Evolutionary conservation across 352 stramenopile species (phyloP).

Genomic region (Phytopythium mirpurense): DNA sequence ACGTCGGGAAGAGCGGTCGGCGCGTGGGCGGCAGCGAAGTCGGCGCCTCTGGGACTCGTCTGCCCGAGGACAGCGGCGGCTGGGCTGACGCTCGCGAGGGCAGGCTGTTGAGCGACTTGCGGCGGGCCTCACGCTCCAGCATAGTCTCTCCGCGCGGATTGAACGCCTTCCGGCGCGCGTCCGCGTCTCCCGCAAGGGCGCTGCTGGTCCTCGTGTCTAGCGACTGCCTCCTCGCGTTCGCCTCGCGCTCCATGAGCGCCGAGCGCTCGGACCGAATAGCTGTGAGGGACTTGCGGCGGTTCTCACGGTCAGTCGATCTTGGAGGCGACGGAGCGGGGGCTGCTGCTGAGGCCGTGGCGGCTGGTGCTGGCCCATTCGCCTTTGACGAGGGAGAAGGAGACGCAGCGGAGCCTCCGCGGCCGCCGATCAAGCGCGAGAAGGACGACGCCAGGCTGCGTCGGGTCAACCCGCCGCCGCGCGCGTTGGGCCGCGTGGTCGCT

Average conservation of each 20-base stretch:
- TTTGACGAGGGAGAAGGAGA: constrained; percentile 4
- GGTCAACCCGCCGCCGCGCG: constrained; percentile 1
- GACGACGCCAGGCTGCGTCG: constrained; percentile 5
- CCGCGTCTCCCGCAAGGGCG: neutral
- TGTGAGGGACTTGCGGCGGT: constrained; percentile 5
- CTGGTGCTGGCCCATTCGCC: constrained; percentile 3
- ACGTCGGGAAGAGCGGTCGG: constrained; percentile 3
- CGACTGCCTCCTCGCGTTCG: constrained; percentile 1
- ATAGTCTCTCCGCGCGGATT: constrained; percentile 16
- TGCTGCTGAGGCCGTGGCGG: neutral
- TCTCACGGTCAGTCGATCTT: neutral
- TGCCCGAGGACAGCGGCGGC: constrained; percentile 14
- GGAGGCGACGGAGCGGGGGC: neutral
- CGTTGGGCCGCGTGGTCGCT: constrained; percentile 15
- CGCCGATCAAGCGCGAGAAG: constrained; percentile 7
- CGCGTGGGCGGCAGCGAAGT: constrained; percentile 10
- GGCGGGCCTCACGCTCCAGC: constrained; percentile 23
- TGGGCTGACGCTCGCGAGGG: constrained; percentile 17
- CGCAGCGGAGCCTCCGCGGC: neutral
- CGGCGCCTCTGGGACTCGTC: constrained; percentile 10
- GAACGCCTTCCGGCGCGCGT: constrained; percentile 4
- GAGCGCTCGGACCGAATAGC: constrained; percentile 4
- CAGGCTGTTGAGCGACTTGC: constrained; percentile 42
- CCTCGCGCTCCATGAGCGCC: neutral
- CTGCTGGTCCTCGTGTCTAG: constrained; percentile 2